phyloP scores from a whole-genome alignment of 1,284 basidiomycete species.

The Cerioporus squamosus region DNA sequence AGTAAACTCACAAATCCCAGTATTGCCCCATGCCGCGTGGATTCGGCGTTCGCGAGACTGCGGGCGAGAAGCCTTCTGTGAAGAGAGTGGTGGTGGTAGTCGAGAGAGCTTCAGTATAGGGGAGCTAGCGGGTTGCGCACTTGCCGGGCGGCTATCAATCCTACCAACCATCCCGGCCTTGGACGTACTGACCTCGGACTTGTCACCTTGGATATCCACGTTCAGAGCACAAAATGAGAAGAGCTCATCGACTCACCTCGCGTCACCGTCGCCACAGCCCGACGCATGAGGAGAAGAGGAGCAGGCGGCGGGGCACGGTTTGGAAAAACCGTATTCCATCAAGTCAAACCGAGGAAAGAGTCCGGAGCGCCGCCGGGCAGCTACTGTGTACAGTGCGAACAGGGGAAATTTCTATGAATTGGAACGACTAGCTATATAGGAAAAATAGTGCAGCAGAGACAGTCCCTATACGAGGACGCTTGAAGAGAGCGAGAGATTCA shows the following conservation, averaged over 20 bases:
- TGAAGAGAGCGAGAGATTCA: constrained; percentile 12
- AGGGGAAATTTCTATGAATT: constrained; percentile 20
- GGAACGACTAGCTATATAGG: constrained; percentile 15
- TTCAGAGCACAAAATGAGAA: no score
- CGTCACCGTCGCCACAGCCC: not conserved
- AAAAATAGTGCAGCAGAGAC: constrained; percentile 21
- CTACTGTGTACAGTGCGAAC: constrained; percentile 9
- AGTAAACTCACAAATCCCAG: not conserved
- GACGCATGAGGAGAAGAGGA: not conserved
- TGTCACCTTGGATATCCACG: not conserved
- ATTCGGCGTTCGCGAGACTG: not conserved
- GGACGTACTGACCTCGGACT: not conserved
- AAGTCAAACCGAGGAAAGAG: not conserved
- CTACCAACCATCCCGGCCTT: no score
- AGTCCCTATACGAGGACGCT: constrained; percentile 11
- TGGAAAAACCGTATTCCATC: not conserved
- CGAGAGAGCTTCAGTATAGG: no score
- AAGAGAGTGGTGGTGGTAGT: no score
- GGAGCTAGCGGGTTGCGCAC: no score
- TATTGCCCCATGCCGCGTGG: not conserved
- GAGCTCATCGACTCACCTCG: not conserved
- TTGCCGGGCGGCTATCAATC: no score
- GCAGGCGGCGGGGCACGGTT: no score
- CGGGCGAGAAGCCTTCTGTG: no score
- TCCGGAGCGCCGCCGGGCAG: not conserved